Conservation (phyloP, 2,329 filamentous ascomycete species). For the Phaeosphaeriaceae sp. region DNA sequence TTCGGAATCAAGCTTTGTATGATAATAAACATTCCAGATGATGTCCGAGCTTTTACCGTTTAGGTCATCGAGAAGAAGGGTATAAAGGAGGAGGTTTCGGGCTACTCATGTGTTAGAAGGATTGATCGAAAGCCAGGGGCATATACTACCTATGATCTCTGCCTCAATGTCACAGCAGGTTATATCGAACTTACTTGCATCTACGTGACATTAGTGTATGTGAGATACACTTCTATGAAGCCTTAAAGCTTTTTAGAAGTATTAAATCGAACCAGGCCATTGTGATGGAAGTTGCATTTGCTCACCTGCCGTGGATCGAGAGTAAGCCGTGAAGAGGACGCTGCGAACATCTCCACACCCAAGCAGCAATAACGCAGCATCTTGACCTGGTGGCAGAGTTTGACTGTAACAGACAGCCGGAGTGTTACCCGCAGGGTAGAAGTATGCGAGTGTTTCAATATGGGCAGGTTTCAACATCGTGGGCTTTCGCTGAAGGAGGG, state of each 20-base stretch:
- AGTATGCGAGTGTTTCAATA: slow-evolving; percentile 26
- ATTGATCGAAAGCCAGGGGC: too few species aligned
- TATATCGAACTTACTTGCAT: slow-evolving; percentile 37
- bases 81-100: slow-evolving; percentile 62
- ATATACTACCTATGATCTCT: slow-evolving; percentile 51
- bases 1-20: slow-evolving; percentile 54
- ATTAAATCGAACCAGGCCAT: too few species aligned
- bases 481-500: too few species aligned
- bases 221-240: too few species aligned
- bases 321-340: slow-evolving; percentile 54
- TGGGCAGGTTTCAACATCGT: background rate
- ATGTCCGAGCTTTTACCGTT: slow-evolving; percentile 28
- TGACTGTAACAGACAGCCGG: slow-evolving; percentile 58
- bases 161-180: slow-evolving; percentile 63
- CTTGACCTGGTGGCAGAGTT: slow-evolving; percentile 30
- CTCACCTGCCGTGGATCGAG: slow-evolving; percentile 2
- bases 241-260: too few species aligned
- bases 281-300: background rate
- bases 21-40: slow-evolving; percentile 64
- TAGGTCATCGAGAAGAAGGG: slow-evolving; percentile 56
- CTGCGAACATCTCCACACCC: slow-evolving; percentile 65
- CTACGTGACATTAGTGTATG: too few species aligned
- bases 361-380: slow-evolving; percentile 53
- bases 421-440: slow-evolving; percentile 56
- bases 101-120: too few species aligned